phyloP scores from a whole-genome alignment of 2,329 filamentous ascomycete species.

The Talaromyces sp. region DNA sequence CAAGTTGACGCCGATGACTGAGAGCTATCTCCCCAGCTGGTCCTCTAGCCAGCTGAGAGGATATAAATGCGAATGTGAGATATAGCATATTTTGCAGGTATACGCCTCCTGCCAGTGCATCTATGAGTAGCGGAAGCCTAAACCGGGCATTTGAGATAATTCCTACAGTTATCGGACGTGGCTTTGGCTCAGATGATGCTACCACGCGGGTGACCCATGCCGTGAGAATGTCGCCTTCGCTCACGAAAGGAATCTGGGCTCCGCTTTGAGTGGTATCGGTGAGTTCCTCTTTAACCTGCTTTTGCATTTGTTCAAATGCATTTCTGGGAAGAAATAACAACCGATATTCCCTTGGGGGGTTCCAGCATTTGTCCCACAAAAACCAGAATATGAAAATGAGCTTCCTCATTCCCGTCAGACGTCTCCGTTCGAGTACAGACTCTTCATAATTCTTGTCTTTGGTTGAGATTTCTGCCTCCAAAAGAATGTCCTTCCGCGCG shows the following conservation, averaged over 20 bases:
- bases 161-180: conserved; percentile 9
- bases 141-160: conserved; percentile 9
- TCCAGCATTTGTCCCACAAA: conserved; percentile 14
- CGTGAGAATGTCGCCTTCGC: conserved; percentile 15
- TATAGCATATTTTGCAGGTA: conserved; percentile 16
- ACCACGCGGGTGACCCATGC: conserved; percentile 10
- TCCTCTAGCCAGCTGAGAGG: background rate
- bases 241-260: conserved; percentile 3
- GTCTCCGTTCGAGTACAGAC: conserved; percentile 3
- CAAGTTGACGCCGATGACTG: conserved; percentile 1
- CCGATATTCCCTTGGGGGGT: conserved; percentile 2
- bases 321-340: conserved; percentile 9
- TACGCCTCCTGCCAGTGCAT: conserved; percentile 1
- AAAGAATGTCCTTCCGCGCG: conserved; percentile 11
- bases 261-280: background rate
- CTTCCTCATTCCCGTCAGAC: conserved; percentile 2
- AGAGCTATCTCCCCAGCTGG: conserved; percentile 7
- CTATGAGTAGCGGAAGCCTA: background rate
- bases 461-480: background rate
- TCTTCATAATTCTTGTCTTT: background rate
- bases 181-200: conserved; percentile 3
- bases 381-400: conserved; percentile 9
- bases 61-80: conserved; percentile 10
- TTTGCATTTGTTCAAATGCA: background rate
- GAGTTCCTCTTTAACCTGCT: background rate